Evolutionary conservation across 495 filamentous ascomycete genomes (phyloP).

Genomic region (Aspergillus taichungensis): DNA sequence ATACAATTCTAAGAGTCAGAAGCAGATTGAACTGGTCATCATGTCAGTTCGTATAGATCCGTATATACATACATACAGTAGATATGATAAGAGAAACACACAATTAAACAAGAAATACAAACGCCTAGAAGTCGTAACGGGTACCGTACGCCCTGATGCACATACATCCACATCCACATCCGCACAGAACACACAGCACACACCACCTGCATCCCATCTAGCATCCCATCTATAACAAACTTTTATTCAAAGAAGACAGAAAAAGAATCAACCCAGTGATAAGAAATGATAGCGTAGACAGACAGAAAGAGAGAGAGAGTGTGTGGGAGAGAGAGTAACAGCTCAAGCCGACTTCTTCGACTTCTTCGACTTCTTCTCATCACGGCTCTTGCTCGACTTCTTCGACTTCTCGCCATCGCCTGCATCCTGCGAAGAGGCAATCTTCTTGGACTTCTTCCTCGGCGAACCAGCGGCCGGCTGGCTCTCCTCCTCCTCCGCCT

Average conservation of each 20-base stretch:
- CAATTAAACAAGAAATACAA: constrained; percentile 5
- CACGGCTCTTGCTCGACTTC: constrained; percentile 32
- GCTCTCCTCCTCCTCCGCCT: constrained; percentile 26
- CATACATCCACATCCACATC: not conserved
- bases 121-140: not conserved
- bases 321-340: not conserved
- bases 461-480: constrained; percentile 17
- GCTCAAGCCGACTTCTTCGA: constrained; percentile 23
- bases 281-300: not conserved
- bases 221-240: not conserved
- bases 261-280: not conserved
- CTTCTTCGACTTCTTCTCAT: constrained; percentile 39
- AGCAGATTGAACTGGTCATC: no score
- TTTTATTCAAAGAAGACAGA: constrained; percentile 5
- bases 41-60: no score
- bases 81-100: not conserved
- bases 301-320: no score
- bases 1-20: no score
- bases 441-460: constrained; percentile 40
- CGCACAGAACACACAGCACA: not conserved
- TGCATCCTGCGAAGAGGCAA: constrained; percentile 16
- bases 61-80: not conserved
- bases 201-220: no score
- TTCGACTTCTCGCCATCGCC: constrained; percentile 26
- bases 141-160: constrained; percentile 6